These are phyloP conservation scores for Clonostachys rosea DNA, from an alignment of 2,329 filamentous ascomycete species.

Conservation along the genomic window DNA sequence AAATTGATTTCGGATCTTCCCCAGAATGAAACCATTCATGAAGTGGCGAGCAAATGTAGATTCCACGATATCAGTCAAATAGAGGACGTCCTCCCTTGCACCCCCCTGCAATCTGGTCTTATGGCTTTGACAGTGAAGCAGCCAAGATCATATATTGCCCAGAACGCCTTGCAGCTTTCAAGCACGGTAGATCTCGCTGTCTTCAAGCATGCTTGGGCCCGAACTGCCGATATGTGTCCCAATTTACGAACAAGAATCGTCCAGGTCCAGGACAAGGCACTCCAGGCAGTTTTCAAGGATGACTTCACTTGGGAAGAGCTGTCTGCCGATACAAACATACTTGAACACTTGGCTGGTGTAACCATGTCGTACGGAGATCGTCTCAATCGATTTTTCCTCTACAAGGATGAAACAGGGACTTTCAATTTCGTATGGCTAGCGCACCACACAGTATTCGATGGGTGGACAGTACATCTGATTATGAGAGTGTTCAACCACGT, in stretches of 20 bases:
- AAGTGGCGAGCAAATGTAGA: not conserved
- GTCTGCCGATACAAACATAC: not conserved
- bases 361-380: constrained; percentile 5
- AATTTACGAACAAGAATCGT: constrained; percentile 7
- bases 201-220: constrained; percentile 20
- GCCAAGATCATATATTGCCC: constrained; percentile 27
- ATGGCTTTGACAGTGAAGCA: constrained; percentile 25
- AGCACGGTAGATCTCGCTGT: constrained; percentile 7
- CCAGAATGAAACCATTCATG: not conserved
- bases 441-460: constrained; percentile 7
- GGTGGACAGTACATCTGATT: not conserved
- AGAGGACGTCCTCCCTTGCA: constrained; percentile 32
- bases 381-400: constrained; percentile 2
- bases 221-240: constrained; percentile 1
- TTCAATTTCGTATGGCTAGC: constrained; percentile 12
- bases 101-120: constrained; percentile 31
- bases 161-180: constrained; percentile 14
- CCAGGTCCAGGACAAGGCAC: not conserved
- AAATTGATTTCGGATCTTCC: not conserved
- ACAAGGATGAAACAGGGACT: not conserved
- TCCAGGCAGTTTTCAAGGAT: not conserved
- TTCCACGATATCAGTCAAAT: not conserved
- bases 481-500: not conserved
- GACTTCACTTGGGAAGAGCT: not conserved
- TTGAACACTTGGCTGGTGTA: not conserved